Evolutionary conservation across 805 yeast genomes (phyloP), one percentile per base, ranked within the genome.

Genomic region (Pichia nakasei): DNA sequence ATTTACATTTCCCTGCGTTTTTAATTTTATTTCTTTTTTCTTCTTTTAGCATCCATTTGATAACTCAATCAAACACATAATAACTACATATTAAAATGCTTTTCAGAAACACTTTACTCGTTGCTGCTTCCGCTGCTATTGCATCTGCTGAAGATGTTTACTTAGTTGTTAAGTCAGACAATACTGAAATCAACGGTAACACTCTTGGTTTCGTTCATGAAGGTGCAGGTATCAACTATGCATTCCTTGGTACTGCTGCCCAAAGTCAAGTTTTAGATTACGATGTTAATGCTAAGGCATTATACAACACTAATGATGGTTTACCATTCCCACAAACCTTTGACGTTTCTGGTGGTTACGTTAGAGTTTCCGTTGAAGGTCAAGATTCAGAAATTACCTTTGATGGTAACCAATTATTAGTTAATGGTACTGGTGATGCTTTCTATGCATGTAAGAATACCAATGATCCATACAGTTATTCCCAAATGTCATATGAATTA

Each of bases 141-240:
- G 32, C 41, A 6, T 48, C 54, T 9, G 48, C 50, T n/a, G 51
- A 50, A 18, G 19, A 40, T 11, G 51, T 60, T 17, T 24, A 48
- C 21, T 56, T 66, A 37, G 49, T 22, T 22, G 53, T 53, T 38
- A 49, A 54, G 26, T 63, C 70, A 31, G 54, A 51, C 36, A 43
- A 61, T 44, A 21, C 55, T 6, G 48, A 43, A 9, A 41, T 68
- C 41, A 47, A 65, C 45, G 64, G 63, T 32, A 43, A 55, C 39
- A n/a, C 41, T 9, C 29, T 49, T 18, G 63, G 60, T 38, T 50
- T 67, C 41, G 47, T 55, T 38, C 77, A 71, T 48, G 74, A 68
- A 58, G 76, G 76, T 54, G 77, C 77, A 42, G 76, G 67, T 47
- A 55, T 70, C 45, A 63, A 67, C 60, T 72, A 69, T 55, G 52